Evolutionary conservation across 2,329 filamentous ascomycete genomes (phyloP), one percentile per base, ranked within the genome.

Genomic region (Cadophora sp.): DNA sequence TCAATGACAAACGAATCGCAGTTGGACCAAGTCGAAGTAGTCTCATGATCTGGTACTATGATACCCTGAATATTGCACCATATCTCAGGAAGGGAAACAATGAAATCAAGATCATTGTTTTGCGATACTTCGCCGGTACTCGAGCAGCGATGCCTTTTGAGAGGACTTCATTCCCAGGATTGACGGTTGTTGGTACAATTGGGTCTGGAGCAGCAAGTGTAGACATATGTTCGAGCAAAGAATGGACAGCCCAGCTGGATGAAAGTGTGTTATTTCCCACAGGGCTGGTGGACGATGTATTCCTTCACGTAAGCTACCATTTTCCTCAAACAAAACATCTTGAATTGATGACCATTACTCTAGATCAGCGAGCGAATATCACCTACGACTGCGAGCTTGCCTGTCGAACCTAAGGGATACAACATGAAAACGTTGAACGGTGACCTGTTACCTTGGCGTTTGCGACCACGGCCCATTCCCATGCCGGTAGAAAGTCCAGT

Each of bases 361-460:
- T 27, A 76, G 73, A 76, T 76, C 55, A 73, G 66, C 56, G 74
- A 76, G 47, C 71, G 73, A 13, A 60, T 73, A 4, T 24, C 61
- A 22, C 62, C 66, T 0, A 45, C 45, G 4, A 11, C 53, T 14
- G 9, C 41, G 0, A 18, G 24, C 1, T 30, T 64, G 24, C 6
- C 20, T 22, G 20, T 68, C 3, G 33, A 56, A 1, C 60, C 73
- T 1, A 68, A 30, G 1, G 74, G 77, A 1, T 65, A 74, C 67
- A 71, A 73, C 3, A 74, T 80, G 55, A 75, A 68, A 33, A 79
- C 78, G 0, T 36, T 76, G 27, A 80, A 81, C 67, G 80, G 80
- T 0, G 79, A 81, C 41, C 73, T 81, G 5, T 60, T 77, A 0
- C 79, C 79, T 0, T 82, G 80, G 80, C 71, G 76, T 33, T 66